Conservation (phyloP, 2,329 filamentous ascomycete genomes). For the Aureobasidium melanogenum region DNA sequence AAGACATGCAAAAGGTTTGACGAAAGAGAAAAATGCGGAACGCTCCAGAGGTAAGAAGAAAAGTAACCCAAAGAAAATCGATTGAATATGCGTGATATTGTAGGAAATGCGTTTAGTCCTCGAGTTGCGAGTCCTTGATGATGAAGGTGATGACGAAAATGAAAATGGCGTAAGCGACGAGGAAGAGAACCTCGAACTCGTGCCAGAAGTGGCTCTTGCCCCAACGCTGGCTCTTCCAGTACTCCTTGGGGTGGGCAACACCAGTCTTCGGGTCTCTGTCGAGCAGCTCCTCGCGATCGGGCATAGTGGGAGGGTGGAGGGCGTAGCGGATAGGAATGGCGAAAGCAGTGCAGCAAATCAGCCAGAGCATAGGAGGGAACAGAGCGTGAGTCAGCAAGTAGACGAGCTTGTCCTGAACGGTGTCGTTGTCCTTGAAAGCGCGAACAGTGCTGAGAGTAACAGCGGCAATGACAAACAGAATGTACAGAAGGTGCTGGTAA, state of each 20-base stretch:
- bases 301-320: slow-evolving; percentile 50
- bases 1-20: neutral
- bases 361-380: slow-evolving; percentile 53
- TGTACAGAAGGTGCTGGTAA: slow-evolving; percentile 46
- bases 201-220: slow-evolving; percentile 14
- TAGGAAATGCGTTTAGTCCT: slow-evolving; percentile 4
- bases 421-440: slow-evolving; percentile 35
- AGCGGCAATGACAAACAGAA: slow-evolving; percentile 44
- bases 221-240: slow-evolving; percentile 13
- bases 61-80: slow-evolving; percentile 1
- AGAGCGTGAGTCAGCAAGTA: slow-evolving; percentile 51
- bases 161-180: slow-evolving; percentile 12
- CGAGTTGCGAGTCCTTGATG: neutral
- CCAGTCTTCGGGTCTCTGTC: slow-evolving; percentile 46
- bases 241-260: slow-evolving; percentile 39
- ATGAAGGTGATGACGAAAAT: slow-evolving; percentile 12
- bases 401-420: slow-evolving; percentile 36
- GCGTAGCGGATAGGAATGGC: slow-evolving; percentile 47
- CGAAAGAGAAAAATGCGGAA: neutral
- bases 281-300: slow-evolving; percentile 49
- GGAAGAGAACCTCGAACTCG: slow-evolving; percentile 12
- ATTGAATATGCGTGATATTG: neutral
- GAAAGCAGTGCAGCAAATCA: slow-evolving; percentile 21
- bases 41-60: slow-evolving; percentile 2
- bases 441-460: slow-evolving; percentile 45